Conservation (phyloP, 805 yeast genomes). For the Torulaspora gathmanii region DNA sequence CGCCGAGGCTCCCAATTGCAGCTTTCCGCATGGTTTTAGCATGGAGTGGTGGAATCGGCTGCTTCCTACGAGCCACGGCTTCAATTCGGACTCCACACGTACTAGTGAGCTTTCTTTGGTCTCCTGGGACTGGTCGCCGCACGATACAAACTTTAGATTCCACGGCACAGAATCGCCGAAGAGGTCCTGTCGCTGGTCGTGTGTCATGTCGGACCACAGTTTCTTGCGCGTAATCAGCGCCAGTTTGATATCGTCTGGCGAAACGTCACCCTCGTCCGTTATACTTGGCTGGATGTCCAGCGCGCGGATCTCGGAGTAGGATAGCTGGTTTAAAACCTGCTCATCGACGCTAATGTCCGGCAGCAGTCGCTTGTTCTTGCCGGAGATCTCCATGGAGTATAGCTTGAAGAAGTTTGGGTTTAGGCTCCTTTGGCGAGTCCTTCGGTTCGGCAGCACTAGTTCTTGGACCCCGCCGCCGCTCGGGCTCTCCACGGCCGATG, state of each 20-base stretch:
- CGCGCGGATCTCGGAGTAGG: conserved; percentile 21
- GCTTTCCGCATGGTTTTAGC: conserved; percentile 32
- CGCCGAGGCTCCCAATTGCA: conserved; percentile 18
- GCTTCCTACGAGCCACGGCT: conserved; percentile 25
- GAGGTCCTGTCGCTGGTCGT: conserved; percentile 27
- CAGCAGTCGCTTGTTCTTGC: conserved; percentile 21
- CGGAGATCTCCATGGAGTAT: conserved; percentile 29
- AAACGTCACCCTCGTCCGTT: conserved; percentile 15
- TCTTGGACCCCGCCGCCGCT: conserved; percentile 1
- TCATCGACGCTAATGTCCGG: conserved; percentile 35
- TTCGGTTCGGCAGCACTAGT: conserved; percentile 20
- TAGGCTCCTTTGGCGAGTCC: conserved; percentile 27
- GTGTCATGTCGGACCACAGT: conserved; percentile 31
- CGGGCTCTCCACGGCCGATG: conserved; percentile 8
- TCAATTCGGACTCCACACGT: conserved; percentile 25
- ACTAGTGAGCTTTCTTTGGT: conserved; percentile 21
- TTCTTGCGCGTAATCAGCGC: conserved; percentile 33
- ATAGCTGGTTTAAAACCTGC: conserved; percentile 21
- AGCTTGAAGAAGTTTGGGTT: conserved; percentile 31
- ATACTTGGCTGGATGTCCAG: conserved; percentile 17
- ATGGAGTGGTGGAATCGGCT: conserved; percentile 10
- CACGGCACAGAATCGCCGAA: conserved; percentile 31
- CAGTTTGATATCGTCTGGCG: conserved; percentile 25
- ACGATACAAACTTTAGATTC: conserved; percentile 21
- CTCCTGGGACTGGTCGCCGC: conserved; percentile 3